Evolutionary conservation across 2,329 filamentous ascomycete species (phyloP).

Genomic region (Myriosclerotinia duriaeana): DNA sequence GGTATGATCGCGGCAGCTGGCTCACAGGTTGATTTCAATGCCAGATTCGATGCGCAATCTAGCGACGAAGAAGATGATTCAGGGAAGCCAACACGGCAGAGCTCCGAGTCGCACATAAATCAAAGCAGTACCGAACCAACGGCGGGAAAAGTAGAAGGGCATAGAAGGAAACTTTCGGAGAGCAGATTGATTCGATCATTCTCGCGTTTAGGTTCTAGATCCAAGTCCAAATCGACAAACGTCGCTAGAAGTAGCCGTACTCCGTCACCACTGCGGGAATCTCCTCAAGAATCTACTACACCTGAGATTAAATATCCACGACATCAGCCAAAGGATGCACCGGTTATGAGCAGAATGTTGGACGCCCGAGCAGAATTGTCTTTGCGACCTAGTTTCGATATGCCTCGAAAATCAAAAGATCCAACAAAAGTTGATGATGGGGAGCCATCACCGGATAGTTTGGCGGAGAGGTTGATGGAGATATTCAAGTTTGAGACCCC

Average conservation of each 20-base stretch:
- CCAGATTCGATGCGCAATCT: constrained; percentile 74
- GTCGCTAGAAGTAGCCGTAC: constrained; percentile 32
- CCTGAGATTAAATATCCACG: constrained; percentile 41
- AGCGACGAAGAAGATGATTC: constrained; percentile 63
- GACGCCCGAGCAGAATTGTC: constrained; percentile 67
- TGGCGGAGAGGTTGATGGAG: constrained; percentile 72
- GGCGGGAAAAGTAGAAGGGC: constrained; percentile 44
- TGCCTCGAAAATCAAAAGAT: constrained; percentile 41
- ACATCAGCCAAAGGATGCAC: constrained; percentile 53
- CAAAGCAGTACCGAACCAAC: constrained; percentile 41
- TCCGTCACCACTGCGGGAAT: constrained; percentile 29
- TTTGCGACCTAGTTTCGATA: constrained; percentile 57
- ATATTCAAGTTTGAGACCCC: constrained; percentile 81
- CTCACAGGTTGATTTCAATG: constrained; percentile 77
- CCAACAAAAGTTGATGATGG: constrained; percentile 32
- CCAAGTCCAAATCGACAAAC: constrained; percentile 43
- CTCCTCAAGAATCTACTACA: constrained; percentile 39
- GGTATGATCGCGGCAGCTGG: constrained; percentile 88
- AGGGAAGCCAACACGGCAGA: constrained; percentile 28
- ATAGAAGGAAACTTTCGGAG: constrained; percentile 62
- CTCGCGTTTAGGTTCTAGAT: constrained; percentile 51
- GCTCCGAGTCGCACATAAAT: constrained; percentile 32
- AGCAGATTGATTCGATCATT: constrained; percentile 66
- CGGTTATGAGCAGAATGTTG: constrained; percentile 75
- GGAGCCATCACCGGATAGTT: constrained; percentile 51